Percentiles rank a stretch among this genome's conserved stretches.
Evolutionary conservation across 768 basidiomycete species (phyloP).

Genomic region (Agaricus subrufescens): DNA sequence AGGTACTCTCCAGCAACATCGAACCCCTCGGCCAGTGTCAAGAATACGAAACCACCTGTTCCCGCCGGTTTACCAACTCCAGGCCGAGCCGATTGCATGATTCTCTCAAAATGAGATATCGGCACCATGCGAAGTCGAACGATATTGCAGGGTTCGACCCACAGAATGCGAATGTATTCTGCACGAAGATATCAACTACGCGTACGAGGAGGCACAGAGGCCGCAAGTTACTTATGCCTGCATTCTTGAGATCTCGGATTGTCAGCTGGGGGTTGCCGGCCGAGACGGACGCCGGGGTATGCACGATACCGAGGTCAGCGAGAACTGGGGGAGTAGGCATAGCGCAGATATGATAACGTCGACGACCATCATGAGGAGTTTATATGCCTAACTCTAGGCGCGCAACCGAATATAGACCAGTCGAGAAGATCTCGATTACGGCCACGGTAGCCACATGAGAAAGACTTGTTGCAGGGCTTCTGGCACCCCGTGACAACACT

Average conservation of each 20-base stretch:
- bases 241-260: background rate
- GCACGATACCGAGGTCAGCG: constrained; percentile 1
- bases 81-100: constrained; percentile 48
- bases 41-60: constrained; percentile 47
- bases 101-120: constrained; percentile 43
- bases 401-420: background rate
- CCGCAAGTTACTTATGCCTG: constrained; percentile 1
- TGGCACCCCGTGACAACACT: no score
- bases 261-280: background rate
- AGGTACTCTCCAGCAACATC: constrained; percentile 51
- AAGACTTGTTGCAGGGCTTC: no score
- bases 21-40: constrained; percentile 45
- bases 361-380: background rate
- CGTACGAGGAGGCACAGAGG: background rate
- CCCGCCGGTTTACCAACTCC: constrained; percentile 46
- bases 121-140: constrained; percentile 60
- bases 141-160: constrained; percentile 60
- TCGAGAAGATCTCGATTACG: no score
- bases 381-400: background rate
- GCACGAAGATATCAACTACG: background rate
- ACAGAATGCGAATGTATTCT: constrained; percentile 56
- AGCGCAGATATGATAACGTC: background rate
- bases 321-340: constrained; percentile 1
- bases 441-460: no score
- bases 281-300: constrained; percentile 5